Percentiles rank a stretch among this genome's conserved stretches.
These are phyloP conservation scores for Phytophthora litchii DNA, from an alignment of 352 stramenopile genomes.

Conservation along the genomic window DNA sequence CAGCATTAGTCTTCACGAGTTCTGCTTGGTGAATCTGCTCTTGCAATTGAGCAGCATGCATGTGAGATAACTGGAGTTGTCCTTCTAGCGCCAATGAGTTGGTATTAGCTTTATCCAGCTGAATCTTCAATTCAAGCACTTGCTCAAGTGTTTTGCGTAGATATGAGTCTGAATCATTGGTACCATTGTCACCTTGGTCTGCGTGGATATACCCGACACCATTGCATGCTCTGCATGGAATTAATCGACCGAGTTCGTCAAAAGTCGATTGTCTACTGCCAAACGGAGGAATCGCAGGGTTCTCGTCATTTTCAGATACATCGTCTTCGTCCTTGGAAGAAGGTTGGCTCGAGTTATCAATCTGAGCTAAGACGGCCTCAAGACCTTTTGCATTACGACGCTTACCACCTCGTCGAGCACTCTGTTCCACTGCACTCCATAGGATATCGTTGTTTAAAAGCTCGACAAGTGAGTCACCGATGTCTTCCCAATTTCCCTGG, in stretches of 20 bases:
- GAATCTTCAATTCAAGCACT: conserved; percentile 58
- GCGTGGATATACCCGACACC: conserved; percentile 57
- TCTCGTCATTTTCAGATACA: conserved; percentile 9
- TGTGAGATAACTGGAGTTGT: conserved; percentile 40
- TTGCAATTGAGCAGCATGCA: conserved; percentile 37
- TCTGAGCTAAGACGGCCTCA: conserved; percentile 48
- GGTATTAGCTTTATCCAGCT: conserved; percentile 43
- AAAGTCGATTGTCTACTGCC: conserved; percentile 18
- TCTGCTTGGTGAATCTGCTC: conserved; percentile 50
- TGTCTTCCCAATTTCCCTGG: conserved; percentile 60
- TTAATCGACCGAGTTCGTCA: conserved; percentile 37
- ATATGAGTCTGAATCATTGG: conserved; percentile 54
- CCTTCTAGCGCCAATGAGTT: conserved; percentile 43
- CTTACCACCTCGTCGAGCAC: conserved; percentile 47
- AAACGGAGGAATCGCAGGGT: not conserved
- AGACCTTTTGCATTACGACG: conserved; percentile 44
- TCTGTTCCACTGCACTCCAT: conserved; percentile 60
- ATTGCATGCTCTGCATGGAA: conserved; percentile 58
- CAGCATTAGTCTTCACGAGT: conserved; percentile 29
- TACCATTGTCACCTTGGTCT: conserved; percentile 7
- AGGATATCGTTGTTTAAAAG: conserved; percentile 71
- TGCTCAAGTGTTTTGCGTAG: conserved; percentile 65
- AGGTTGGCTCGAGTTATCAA: conserved; percentile 31
- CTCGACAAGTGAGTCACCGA: conserved; percentile 58
- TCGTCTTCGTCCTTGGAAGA: conserved; percentile 12